Evolutionary conservation across 2,329 filamentous ascomycete genomes (phyloP).

Genomic region (Dactylellina leptospora): DNA sequence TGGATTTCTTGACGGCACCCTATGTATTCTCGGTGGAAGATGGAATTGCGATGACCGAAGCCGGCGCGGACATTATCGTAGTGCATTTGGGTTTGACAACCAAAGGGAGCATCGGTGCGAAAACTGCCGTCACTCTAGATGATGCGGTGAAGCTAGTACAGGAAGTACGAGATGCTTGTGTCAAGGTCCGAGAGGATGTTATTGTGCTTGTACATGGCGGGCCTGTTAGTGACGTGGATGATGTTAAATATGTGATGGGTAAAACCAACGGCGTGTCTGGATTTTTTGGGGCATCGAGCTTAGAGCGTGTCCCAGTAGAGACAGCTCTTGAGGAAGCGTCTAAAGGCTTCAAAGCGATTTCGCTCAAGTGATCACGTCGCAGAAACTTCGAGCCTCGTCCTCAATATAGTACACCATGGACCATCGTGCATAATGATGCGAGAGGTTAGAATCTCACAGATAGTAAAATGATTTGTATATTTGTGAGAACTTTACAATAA

Average conservation of each 20-base stretch:
- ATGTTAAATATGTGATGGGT: slow-evolving; percentile 71
- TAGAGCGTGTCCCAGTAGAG: slow-evolving; percentile 75
- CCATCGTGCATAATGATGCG: no score
- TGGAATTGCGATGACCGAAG: slow-evolving; percentile 69
- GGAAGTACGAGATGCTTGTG: slow-evolving; percentile 70
- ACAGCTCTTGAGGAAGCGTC: slow-evolving; percentile 70
- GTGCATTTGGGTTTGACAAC: slow-evolving; percentile 75
- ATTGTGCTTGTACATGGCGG: slow-evolving; percentile 77
- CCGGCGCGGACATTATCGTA: slow-evolving; percentile 69
- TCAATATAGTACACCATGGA: no score
- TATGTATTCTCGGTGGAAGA: slow-evolving; percentile 74
- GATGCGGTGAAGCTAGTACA: slow-evolving; percentile 72
- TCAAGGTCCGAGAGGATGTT: slow-evolving; percentile 67
- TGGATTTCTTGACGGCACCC: slow-evolving; percentile 73
- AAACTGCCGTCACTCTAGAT: slow-evolving; percentile 70
- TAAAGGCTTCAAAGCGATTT: slow-evolving; percentile 65
- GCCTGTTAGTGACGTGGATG: slow-evolving; percentile 71
- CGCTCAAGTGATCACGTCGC: background rate
- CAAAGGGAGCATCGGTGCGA: slow-evolving; percentile 71
- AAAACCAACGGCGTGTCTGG: slow-evolving; percentile 73
- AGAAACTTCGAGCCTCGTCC: no score
- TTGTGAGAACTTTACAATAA: no score
- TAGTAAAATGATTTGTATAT: no score
- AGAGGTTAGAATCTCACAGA: no score
- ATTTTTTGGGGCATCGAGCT: slow-evolving; percentile 75